Base-by-base conservation (phyloP, 768 basidiomycete genomes). In the Suillus ampliporus region DNA sequence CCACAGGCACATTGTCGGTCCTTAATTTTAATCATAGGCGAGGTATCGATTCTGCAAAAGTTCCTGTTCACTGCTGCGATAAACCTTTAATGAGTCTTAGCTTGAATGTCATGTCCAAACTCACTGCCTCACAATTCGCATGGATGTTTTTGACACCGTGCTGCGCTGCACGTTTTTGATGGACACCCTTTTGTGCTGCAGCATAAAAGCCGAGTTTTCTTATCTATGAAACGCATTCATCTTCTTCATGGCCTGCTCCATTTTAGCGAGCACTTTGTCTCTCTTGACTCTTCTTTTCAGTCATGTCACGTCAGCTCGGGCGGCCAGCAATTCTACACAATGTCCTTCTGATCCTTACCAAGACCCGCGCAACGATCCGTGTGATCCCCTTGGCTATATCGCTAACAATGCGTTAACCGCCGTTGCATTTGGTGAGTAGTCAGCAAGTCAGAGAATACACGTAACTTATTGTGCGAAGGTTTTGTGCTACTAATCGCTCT, bases 331-430 rank as follows among this genome's bases (percentile, higher is more conserved):
- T 60, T 31, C 41, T 37, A 28, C 28, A 1, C 57, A 57, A 47
- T 57, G 68, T 38, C 76, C 78, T 38, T 65, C 76, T 14, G 72
- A 85, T 65, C 82, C 83, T 23, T 83, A 78, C 54, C 64, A 68
- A 6, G 82, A 86, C 70, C 87, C 85, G 0, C 78, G 77, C 67
- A 44, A 85, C 68, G 86, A 88, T 65, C 80, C 76, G 0, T 79
- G 79, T 68, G 87, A 88, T 63, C 81, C 82, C 5, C 71, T 88
- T 21, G 78, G 76, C 61, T 88, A 87, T 67, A 88, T 88, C 56
- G 76, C 83, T 5, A 84, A 80, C 41, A 84, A 88, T 69, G 74
- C 78, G 4, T 68, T 84, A 41, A 86, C 86, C 0, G 81, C 69
- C 4, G 72, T 88, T 57, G 81, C 86, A 9, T 80, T 85, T 57